A percentile compares a stretch with the other conserved stretches of the same genome.
Conservation (phyloP, 2,329 filamentous ascomycete species). For the Blumeria graminis region DNA sequence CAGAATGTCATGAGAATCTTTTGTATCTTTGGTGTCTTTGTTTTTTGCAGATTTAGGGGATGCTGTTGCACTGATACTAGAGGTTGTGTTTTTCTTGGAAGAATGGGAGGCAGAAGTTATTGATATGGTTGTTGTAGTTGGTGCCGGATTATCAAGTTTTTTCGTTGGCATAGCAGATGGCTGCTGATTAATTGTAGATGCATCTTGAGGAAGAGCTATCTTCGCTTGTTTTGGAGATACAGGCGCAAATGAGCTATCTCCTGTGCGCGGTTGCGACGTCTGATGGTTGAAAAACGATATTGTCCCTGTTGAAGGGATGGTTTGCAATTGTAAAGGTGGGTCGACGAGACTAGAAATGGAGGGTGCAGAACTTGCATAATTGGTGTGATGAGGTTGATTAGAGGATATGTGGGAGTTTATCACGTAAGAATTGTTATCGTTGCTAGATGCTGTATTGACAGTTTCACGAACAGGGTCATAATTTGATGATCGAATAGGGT, state of each 20-base stretch:
- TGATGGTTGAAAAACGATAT: slow-evolving; percentile 16
- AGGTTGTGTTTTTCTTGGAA: slow-evolving; percentile 19
- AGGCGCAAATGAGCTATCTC: slow-evolving; percentile 9
- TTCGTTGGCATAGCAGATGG: slow-evolving; percentile 4
- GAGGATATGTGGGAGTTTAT: slow-evolving; percentile 20
- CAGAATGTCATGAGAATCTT: slow-evolving; percentile 4
- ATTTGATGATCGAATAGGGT: slow-evolving; percentile 60
- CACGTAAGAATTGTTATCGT: slow-evolving; percentile 18
- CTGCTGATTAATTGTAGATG: slow-evolving; percentile 10
- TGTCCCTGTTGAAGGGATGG: slow-evolving; percentile 13
- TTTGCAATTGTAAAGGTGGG: slow-evolving; percentile 22
- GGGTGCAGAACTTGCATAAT: slow-evolving; percentile 48
- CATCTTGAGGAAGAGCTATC: neutral
- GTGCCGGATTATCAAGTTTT: slow-evolving; percentile 7
- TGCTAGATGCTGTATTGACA: slow-evolving; percentile 16
- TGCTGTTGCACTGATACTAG: slow-evolving; percentile 24
- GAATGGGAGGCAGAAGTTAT: too few relatives aligned
- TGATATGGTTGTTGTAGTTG: slow-evolving; percentile 3
- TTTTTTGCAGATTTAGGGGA: slow-evolving; percentile 29
- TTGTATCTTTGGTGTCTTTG: slow-evolving; percentile 27
- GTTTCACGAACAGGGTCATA: slow-evolving; percentile 41
- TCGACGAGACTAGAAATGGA: slow-evolving; percentile 83
- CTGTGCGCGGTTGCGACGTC: slow-evolving; percentile 5
- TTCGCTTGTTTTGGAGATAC: slow-evolving; percentile 5
- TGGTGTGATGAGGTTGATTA: slow-evolving; percentile 31